Evolutionary conservation across 2,329 filamentous ascomycete species (phyloP).

Genomic region (Neopestalotiopsis clavispora): DNA sequence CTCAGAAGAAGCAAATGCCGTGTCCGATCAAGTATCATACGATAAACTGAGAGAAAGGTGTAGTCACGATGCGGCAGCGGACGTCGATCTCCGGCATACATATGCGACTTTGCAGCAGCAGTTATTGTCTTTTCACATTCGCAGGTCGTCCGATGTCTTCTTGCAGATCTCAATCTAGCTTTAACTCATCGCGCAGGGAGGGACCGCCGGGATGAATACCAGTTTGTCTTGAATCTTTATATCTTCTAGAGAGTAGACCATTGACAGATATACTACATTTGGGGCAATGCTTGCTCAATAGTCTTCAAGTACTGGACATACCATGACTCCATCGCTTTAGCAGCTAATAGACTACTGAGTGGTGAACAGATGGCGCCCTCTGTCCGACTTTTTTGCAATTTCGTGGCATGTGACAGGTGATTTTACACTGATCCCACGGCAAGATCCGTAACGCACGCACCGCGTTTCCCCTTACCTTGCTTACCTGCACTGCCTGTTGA

Average conservation of each 20-base stretch:
- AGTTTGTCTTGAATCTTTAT: background rate
- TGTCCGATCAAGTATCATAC: background rate
- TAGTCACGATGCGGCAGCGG: background rate
- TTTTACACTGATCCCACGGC: background rate
- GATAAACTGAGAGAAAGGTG: background rate
- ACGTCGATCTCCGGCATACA: background rate
- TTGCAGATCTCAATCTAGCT: slow-evolving; percentile 14
- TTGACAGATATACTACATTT: background rate
- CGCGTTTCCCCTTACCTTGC: background rate
- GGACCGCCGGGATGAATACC: background rate
- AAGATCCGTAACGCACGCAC: slow-evolving; percentile 4
- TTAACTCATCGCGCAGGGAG: background rate
- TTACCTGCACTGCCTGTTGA: background rate
- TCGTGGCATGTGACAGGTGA: background rate
- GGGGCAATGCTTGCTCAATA: background rate
- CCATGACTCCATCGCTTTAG: background rate
- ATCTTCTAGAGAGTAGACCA: background rate
- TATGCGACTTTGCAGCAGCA: background rate
- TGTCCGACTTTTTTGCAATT: background rate
- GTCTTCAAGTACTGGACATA: background rate
- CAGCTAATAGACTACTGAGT: background rate
- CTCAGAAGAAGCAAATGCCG: background rate
- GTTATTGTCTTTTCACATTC: background rate
- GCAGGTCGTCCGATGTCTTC: slow-evolving; percentile 4
- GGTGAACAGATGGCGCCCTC: background rate